phyloP scores from a whole-genome alignment of 371 early-diverging fungal species.

The Mucor racemosus region DNA sequence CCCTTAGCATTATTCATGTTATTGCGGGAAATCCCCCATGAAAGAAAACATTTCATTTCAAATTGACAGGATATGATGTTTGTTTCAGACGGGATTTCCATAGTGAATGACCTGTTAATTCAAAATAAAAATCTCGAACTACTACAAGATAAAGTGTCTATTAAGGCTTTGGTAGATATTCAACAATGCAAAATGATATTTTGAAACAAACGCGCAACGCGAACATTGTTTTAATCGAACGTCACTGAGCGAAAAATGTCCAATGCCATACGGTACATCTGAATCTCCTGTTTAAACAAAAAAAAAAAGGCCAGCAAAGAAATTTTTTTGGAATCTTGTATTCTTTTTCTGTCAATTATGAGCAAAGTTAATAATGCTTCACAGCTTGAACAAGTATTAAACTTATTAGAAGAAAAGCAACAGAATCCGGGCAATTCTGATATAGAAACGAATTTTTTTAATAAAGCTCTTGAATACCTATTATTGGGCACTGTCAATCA shows the following conservation, averaged over 20 bases:
- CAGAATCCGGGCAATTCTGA: slow-evolving; percentile 29
- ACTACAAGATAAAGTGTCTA: too few species aligned
- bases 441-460: slow-evolving; percentile 44
- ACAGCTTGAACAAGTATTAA: slow-evolving; percentile 19
- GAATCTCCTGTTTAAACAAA: not conserved
- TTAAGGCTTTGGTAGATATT: not conserved
- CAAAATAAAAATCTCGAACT: too few species aligned
- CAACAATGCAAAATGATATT: not conserved
- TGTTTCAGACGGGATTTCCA: too few species aligned
- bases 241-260: not conserved
- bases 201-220: not conserved
- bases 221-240: not conserved
- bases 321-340: not conserved
- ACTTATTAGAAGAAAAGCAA: slow-evolving; percentile 23
- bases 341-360: not conserved
- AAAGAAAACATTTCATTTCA: too few species aligned
- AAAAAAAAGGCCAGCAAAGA: not conserved
- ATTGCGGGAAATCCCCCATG: too few species aligned
- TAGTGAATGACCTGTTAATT: too few species aligned
- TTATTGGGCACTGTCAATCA: slow-evolving; percentile 34
- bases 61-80: too few species aligned
- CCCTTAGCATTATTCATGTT: too few species aligned
- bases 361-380: slow-evolving; percentile 2
- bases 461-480: slow-evolving; percentile 41
- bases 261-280: not conserved